Evolutionary conservation across 2,329 filamentous ascomycete species (phyloP), one percentile per base, ranked within the genome.

Genomic region (Orbilia ellipsospora): DNA sequence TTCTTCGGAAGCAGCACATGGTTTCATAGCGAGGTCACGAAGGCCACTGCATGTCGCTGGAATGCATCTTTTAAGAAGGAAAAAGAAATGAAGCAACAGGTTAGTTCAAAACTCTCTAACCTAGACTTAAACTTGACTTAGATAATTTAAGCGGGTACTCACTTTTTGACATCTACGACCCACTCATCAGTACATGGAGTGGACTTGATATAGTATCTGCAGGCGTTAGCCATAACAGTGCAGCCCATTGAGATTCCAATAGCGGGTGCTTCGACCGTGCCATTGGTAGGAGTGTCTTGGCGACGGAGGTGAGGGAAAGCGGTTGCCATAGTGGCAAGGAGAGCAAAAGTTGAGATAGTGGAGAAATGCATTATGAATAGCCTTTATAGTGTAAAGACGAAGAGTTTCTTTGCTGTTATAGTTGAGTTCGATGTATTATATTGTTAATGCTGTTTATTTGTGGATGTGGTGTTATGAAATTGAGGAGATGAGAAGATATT

Each of bases 111-210:
- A 2, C 4, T 4, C 23, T 2, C 23, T 23, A n/a, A n/a, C 23
- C 23, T 23, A 4, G 4, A 4, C 4, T 4, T 2, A 23, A 23
- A 23, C 23, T 23, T 4, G 23, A 23, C 23, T 2, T 23, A 23
- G 23, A 26, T n/a, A 45, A 45, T 2, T 23, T 42, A 36, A 36
- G 23, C 23, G 23, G 2, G 10, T 13, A 18, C 66, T 55, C 42
- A 63, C 66, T 55, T 63, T n/a, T 63, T 42, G 48, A 73, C 68
- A 26, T 73, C 68, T 0, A 31, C 23, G 15, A 73, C 61, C 60
- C 68, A 73, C 20, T 56, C 44, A 1, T 61, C 54, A 8, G 44
- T 73, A 16, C 68, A 73, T 36, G 56, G 68, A 8, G 60, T 18
- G 40, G 40, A 48, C 36, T 60, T 40, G 13, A 73, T 73, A 31